These are phyloP conservation scores for Apiotrichum laibachii DNA, from an alignment of 1,284 basidiomycete species.

Conservation along the genomic window DNA sequence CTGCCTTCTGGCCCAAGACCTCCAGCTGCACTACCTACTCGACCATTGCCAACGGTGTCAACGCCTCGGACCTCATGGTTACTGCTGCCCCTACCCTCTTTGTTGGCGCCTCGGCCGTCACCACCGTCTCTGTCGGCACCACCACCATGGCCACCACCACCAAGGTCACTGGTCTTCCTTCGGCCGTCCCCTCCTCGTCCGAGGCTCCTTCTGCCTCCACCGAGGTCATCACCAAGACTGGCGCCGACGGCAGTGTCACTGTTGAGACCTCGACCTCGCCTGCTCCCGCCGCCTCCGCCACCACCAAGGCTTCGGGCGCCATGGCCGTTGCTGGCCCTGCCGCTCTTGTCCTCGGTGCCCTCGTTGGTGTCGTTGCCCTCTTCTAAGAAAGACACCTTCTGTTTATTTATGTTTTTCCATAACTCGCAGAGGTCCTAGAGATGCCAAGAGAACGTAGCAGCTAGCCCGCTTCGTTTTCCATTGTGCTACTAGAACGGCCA, in stretches of 20 bases:
- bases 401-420: too few species aligned
- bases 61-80: conserved; percentile 38
- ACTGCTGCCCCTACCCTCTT: conserved; percentile 34
- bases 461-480: too few species aligned
- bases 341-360: conserved; percentile 15
- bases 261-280: not conserved
- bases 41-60: conserved; percentile 46
- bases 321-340: conserved; percentile 8
- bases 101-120: conserved; percentile 22
- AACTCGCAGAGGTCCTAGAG: too few species aligned
- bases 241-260: conserved; percentile 3
- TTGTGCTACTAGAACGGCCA: too few species aligned
- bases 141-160: conserved; percentile 25
- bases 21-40: conserved; percentile 51
- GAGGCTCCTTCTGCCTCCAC: not conserved
- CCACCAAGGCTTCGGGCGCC: conserved; percentile 6
- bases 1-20: conserved; percentile 42
- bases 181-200: not conserved
- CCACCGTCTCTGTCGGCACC: conserved; percentile 23
- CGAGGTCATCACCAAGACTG: conserved; percentile 16
- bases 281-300: conserved; percentile 4
- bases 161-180: conserved; percentile 9
- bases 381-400: conserved; percentile 22
- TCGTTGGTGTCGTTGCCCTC: conserved; percentile 26
- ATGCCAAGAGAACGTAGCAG: too few species aligned